phyloP scores from a whole-genome alignment of 805 yeast genomes.

The Saccharomycopsis fodiens region DNA sequence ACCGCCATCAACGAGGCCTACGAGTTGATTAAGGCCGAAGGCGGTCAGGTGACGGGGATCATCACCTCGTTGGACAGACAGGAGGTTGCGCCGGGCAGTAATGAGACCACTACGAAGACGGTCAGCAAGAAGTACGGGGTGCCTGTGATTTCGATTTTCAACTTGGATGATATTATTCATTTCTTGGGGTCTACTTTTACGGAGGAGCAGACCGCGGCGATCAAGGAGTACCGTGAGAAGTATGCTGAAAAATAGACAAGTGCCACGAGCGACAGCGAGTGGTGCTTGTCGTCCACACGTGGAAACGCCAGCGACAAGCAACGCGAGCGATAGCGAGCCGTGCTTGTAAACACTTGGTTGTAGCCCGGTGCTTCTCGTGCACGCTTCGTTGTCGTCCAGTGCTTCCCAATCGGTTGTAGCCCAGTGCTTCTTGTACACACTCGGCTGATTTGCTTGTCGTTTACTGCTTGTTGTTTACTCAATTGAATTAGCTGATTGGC shows the following conservation, averaged over 20 bases:
- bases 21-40: constrained; percentile 58
- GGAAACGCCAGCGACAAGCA: no score
- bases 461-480: no score
- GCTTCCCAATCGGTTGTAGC: no score
- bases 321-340: no score
- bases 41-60: constrained; percentile 74
- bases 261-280: no score
- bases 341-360: no score
- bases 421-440: no score
- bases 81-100: constrained; percentile 67
- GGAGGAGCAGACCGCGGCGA: constrained; percentile 45
- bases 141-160: constrained; percentile 79
- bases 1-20: constrained; percentile 96
- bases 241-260: constrained; percentile 7
- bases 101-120: constrained; percentile 71
- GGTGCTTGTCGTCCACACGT: no score
- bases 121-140: constrained; percentile 65
- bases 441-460: no score
- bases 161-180: constrained; percentile 63
- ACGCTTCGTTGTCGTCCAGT: no score
- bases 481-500: no score
- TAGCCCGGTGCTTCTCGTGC: no score
- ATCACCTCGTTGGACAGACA: constrained; percentile 93
- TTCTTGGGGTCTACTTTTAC: constrained; percentile 51
- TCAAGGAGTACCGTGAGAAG: constrained; percentile 44